phyloP scores from a whole-genome alignment of 75 land plant species.

The Gnetum montanum region DNA sequence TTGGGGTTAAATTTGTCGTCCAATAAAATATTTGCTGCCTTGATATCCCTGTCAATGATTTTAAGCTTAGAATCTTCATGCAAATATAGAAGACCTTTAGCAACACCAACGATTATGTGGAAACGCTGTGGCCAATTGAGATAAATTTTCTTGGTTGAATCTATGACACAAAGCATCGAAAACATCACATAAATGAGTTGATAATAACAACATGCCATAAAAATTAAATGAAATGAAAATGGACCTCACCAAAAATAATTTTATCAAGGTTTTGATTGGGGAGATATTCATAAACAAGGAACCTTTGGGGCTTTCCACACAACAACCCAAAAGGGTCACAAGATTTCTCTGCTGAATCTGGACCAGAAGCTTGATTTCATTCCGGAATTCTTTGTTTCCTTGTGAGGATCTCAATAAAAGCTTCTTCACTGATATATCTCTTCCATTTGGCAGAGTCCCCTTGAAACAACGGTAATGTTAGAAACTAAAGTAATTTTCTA shows the following conservation, averaged over 20 bases:
- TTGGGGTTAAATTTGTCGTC: slow-evolving; percentile 50
- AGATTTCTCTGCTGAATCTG: background rate
- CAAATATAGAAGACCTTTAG: slow-evolving; percentile 27
- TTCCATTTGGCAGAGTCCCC: background rate
- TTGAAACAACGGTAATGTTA: too few relatives aligned
- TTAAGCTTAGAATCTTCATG: slow-evolving; percentile 42
- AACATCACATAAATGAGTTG: background rate
- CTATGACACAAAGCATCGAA: background rate
- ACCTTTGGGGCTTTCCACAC: background rate
- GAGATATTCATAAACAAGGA: background rate
- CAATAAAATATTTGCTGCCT: slow-evolving; percentile 64
- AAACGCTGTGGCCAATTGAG: slow-evolving; percentile 19
- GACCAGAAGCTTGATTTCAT: slow-evolving; percentile 1
- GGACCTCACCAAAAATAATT: background rate
- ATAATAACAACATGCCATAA: background rate
- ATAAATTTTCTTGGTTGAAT: background rate
- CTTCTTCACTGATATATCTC: background rate
- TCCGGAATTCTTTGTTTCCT: background rate
- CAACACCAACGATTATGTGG: slow-evolving; percentile 24
- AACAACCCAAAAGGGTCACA: background rate
- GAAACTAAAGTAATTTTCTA: too few relatives aligned
- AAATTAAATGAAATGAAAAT: background rate
- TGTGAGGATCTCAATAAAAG: background rate
- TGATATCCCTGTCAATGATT: slow-evolving; percentile 70
- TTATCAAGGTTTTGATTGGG: background rate